Evolutionary conservation across 139 green algal genomes (phyloP).

Genomic region (Monoraphidium neglectum): DNA sequence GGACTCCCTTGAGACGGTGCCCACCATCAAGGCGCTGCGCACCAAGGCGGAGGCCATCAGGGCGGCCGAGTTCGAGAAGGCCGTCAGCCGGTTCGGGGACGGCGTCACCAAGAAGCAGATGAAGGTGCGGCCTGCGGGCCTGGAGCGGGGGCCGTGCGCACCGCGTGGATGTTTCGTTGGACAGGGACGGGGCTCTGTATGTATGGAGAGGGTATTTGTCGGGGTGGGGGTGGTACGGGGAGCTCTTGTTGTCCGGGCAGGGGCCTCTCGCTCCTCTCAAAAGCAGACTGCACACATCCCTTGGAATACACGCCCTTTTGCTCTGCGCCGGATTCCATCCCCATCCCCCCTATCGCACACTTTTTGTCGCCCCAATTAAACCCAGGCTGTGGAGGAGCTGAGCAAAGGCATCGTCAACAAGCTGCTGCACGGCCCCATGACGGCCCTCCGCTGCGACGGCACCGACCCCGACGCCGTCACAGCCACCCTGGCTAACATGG

Average conservation of each 20-base stretch:
- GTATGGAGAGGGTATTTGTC: no score
- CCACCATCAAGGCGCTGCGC: constrained; percentile 98
- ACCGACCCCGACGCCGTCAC: constrained; percentile 83
- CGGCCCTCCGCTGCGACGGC: constrained; percentile 91
- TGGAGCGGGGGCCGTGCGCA: neutral
- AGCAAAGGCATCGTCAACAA: constrained; percentile 98
- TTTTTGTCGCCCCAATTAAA: no score
- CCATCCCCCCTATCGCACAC: no score
- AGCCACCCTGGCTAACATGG: constrained; percentile 98
- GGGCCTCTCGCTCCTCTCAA: neutral
- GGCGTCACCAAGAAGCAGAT: constrained; percentile 97
- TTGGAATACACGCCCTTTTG: no score
- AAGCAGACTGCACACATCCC: no score
- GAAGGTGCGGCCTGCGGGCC: constrained; percentile 35
- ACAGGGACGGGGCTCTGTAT: no score
- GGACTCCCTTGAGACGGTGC: constrained; percentile 97
- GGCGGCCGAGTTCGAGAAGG: constrained; percentile 92
- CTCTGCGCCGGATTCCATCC: no score
- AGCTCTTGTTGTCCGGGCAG: neutral
- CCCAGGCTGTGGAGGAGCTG: constrained; percentile 91
- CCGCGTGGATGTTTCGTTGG: neutral
- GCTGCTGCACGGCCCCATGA: constrained; percentile 99
- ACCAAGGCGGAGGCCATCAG: constrained; percentile 93
- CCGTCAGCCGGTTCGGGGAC: constrained; percentile 85
- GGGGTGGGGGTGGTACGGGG: neutral